Base-by-base conservation (phyloP, 2,329 filamentous ascomycete species). In the Verticillium dahliae region DNA sequence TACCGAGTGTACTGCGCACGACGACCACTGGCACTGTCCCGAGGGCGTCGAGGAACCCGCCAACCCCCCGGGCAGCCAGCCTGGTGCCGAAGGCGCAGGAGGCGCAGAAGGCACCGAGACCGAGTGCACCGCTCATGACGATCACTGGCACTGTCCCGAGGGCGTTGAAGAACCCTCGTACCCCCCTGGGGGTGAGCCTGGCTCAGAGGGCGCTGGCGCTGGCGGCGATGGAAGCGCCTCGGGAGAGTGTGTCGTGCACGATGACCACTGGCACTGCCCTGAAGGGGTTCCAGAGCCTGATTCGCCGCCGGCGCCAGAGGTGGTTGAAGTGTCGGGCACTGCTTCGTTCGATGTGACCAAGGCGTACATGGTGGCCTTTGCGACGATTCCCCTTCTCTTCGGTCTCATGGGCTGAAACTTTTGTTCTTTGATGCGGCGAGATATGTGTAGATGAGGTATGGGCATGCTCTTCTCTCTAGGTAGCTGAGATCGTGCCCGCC, bases 1-100 rank as follows among this genome's bases (percentile, higher is more conserved):
- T 13, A 31, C 34, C 33, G 33, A 38, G 39, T 60, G 58, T n/a
- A 60, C 45, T 2, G 37, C 58, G 1, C 58, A 60, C 11, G 58
- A 33, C 10, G 58, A 60, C 38, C 58, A 60, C 58, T 60, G 58
- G 58, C 58, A 67, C 34, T 67, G 66, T 37, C 57, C 57, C n/a
- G 38, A 39, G 15, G 57, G 57, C 9, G 57, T 59, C 11, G 57
- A 50, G n/a, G 57, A 59, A 27, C 57, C 57, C 4, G 33, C 57
- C 6, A n/a, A 50, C 13, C 57, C 57, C 14, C 56, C 56, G 4
- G 34, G 34, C 13, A 35, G 34, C 35, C 54, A 57, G 22, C 50
- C 54, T 39, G 38, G 34, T 6, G 50, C 27, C 1, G 38, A 33
- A 3, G 27, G 35, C n/a, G 31, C 34, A 27, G 4, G 22, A 9